A percentile compares a stretch with the other conserved stretches of the same genome.
Conservation (phyloP, 108 stramenopile genomes). For the Nannochloropsis salina region DNA sequence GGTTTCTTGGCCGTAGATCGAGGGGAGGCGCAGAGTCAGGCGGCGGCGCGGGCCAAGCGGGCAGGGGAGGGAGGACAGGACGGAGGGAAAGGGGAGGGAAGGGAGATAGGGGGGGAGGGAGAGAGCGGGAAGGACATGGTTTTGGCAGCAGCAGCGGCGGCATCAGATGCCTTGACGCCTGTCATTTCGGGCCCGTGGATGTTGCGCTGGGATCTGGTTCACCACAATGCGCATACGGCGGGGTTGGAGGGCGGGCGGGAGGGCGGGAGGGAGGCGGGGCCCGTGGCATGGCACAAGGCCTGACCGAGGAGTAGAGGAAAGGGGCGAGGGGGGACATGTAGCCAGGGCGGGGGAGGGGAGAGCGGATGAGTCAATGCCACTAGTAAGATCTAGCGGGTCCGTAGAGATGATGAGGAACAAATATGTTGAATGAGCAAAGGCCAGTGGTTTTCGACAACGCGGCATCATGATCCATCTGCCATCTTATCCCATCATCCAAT, state of each 20-base stretch:
- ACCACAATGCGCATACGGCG: slow-evolving; percentile 14
- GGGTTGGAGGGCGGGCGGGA: neutral
- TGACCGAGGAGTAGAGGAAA: neutral
- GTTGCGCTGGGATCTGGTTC: neutral
- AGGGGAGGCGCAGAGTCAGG: neutral
- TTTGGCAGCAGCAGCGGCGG: neutral
- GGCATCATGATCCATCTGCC: no score
- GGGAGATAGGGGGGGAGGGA: no score
- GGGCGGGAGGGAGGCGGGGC: neutral
- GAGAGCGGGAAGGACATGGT: neutral
- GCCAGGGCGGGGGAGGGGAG: no score
- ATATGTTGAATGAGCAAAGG: no score
- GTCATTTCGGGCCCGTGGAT: neutral
- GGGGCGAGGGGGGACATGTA: neutral
- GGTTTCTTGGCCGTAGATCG: neutral
- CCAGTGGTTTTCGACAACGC: no score
- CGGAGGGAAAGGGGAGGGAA: neutral
- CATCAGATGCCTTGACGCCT: neutral
- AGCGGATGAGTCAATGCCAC: no score
- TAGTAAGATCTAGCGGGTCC: no score
- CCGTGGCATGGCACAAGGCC: neutral
- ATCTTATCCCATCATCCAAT: no score
- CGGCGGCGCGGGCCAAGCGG: neutral
- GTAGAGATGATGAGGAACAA: no score
- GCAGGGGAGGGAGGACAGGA: neutral